A percentile compares a stretch with the other conserved stretches of the same genome.
These are phyloP conservation scores for Fusarium proliferatum DNA, from an alignment of 2,329 filamentous ascomycete genomes.

Conservation along the genomic window DNA sequence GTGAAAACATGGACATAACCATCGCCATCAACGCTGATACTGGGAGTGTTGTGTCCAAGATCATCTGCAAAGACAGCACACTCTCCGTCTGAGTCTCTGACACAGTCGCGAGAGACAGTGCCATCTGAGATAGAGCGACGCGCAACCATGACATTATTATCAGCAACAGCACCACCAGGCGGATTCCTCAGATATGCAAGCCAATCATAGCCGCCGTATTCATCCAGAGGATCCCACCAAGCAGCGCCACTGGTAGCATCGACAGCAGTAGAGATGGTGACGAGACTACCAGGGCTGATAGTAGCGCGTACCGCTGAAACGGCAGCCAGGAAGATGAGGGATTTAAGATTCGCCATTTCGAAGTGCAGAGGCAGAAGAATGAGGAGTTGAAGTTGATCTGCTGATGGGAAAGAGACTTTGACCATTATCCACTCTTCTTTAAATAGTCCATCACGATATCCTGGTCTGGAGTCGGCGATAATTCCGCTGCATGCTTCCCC, in stretches of 20 bases:
- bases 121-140: slow-evolving; percentile 33
- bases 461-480: neutral
- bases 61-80: slow-evolving; percentile 42
- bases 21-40: slow-evolving; percentile 30
- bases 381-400: neutral
- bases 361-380: neutral
- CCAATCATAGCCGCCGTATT: slow-evolving; percentile 40
- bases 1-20: slow-evolving; percentile 45
- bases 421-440: neutral
- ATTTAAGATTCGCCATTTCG: neutral
- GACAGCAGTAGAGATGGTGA: slow-evolving; percentile 21
- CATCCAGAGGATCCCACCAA: slow-evolving; percentile 44
- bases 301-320: slow-evolving; percentile 6
- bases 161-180: slow-evolving; percentile 26
- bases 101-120: slow-evolving; percentile 37
- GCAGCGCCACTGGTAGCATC: slow-evolving; percentile 41
- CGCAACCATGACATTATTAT: slow-evolving; percentile 45
- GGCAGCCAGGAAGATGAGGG: neutral
- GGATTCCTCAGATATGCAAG: slow-evolving; percentile 42
- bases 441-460: neutral
- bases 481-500: slow-evolving; percentile 8
- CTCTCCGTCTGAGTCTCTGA: slow-evolving; percentile 28
- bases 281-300: neutral
- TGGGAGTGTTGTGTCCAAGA: slow-evolving; percentile 36
- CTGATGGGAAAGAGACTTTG: neutral